phyloP scores from a whole-genome alignment of 2,329 filamentous ascomycete species.

The Aspergillus clavatus region DNA sequence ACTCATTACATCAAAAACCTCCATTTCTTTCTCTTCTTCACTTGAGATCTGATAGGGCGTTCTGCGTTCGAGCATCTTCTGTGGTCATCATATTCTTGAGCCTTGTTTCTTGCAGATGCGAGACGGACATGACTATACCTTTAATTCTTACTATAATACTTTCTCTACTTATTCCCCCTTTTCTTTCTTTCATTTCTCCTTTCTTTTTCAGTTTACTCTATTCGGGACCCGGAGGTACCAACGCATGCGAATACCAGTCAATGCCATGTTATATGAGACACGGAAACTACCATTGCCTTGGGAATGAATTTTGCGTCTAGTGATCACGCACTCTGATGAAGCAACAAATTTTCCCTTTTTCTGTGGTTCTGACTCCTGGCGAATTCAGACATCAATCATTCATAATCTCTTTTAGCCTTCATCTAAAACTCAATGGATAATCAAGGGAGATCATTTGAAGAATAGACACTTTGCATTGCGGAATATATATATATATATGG shows the following conservation, averaged over 20 bases:
- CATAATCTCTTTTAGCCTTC: neutral
- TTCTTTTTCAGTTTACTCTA: constrained; percentile 4
- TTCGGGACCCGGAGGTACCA: constrained; percentile 2
- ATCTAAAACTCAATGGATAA: too few species aligned
- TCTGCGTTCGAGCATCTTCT: neutral
- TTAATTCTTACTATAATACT: constrained; percentile 6
- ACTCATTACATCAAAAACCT: neutral
- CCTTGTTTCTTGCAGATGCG: neutral
- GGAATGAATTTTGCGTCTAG: neutral
- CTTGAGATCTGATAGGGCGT: neutral
- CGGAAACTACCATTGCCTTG: constrained; percentile 7
- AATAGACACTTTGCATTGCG: too few species aligned
- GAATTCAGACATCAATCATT: constrained; percentile 11
- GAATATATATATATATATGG: too few species aligned
- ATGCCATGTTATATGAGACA: constrained; percentile 12
- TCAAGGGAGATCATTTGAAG: too few species aligned
- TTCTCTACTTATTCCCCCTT: constrained; percentile 9
- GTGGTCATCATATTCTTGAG: neutral
- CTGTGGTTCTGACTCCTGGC: constrained; percentile 17
- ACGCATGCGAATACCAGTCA: constrained; percentile 2
- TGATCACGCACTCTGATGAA: too few species aligned
- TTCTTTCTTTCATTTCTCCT: constrained; percentile 8
- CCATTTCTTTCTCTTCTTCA: neutral
- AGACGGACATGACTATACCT: neutral
- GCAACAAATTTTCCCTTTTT: constrained; percentile 5